Evolutionary conservation across 257 asterid genomes (phyloP), one percentile per base, ranked within the genome.

Genomic region (Ehretia macrophylla): DNA sequence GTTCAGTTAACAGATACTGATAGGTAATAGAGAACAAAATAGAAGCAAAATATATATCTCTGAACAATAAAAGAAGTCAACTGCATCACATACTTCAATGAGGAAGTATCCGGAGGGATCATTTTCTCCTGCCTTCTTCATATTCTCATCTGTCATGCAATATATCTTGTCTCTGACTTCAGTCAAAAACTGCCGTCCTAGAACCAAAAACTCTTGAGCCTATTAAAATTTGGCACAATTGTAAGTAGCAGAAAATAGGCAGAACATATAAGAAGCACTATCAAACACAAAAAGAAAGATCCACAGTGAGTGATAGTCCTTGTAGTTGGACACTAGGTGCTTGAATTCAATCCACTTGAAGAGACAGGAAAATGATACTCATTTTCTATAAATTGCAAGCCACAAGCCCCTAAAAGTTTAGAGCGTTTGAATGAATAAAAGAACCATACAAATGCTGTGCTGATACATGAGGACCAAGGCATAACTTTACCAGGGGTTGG

Each of bases 61-160:
- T 65, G 48, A 69, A 53, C 17, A 54, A 23, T 21, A 58, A 51
- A 23, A 21, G 51, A 55, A 57, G n/a, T 19, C n/a, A 51, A 42
- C 17, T 32, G 18, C 3, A 17, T 14, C 59, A 60, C 49, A 68
- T 78, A 90, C 97, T 78, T 92, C 99, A 56, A 92, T 79, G 63
- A 84, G 82, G 76, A 92, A 88, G 75, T 84, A 92, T 65, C 99
- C 99, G 4, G 99, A 88, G 56, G 96, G 83, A 72, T 86, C 83
- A 56, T 66, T 59, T 65, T 63, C 65, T 50, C 81, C 91, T 0
- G 87, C 85, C 71, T 70, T 86, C 64, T 64, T 78, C 97, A 88
- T 84, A 66, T 86, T 79, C 70, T 84, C 88, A 76, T 92, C 99
- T 1, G 87, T 83, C 77, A 79, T 60, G 62, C 99, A 88, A 71